Evolutionary conservation across 192 early-diverging fungal species (phyloP).

Genomic region (Rhizoclosmatium globosum): DNA sequence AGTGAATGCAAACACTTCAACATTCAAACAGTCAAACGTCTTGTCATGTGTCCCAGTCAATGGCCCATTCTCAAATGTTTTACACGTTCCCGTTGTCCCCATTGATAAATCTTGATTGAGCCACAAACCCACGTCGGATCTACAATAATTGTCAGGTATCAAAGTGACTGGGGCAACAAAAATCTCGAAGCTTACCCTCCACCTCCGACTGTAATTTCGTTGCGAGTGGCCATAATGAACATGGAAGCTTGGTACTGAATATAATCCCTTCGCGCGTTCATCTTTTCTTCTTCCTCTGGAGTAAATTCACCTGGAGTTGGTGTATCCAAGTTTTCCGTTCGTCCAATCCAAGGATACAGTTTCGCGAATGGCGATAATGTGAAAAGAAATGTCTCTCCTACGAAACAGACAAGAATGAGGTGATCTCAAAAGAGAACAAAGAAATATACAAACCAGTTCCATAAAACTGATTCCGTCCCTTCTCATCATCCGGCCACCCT

Average conservation of each 20-base stretch:
- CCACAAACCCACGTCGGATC: conserved; percentile 42
- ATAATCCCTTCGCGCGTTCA: conserved; percentile 22
- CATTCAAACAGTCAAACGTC: conserved; percentile 46
- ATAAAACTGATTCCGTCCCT: conserved; percentile 42
- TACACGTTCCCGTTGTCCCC: conserved; percentile 45
- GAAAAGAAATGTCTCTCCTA: conserved; percentile 59
- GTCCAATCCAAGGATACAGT: conserved; percentile 57
- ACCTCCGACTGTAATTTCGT: conserved; percentile 50
- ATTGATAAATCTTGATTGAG: conserved; percentile 45
- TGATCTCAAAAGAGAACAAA: not conserved
- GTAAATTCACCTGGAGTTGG: not conserved
- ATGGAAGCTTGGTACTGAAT: conserved; percentile 48
- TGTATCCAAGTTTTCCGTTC: conserved; percentile 16
- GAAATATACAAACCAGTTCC: conserved; percentile 49
- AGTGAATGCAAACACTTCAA: conserved; percentile 54
- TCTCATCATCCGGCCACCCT: conserved; percentile 40
- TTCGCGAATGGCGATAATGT: conserved; percentile 51
- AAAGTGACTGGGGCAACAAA: not conserved
- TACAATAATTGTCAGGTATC: conserved; percentile 12
- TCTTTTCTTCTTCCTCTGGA: conserved; percentile 15
- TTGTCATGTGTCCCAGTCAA: conserved; percentile 47
- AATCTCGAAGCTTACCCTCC: conserved; percentile 45
- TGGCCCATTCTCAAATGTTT: conserved; percentile 50
- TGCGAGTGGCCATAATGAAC: conserved; percentile 51
- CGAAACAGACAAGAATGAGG: not conserved